These are phyloP conservation scores for Stephanodiscus minutulus DNA, from an alignment of 108 stramenopile genomes.

Conservation along the genomic window DNA sequence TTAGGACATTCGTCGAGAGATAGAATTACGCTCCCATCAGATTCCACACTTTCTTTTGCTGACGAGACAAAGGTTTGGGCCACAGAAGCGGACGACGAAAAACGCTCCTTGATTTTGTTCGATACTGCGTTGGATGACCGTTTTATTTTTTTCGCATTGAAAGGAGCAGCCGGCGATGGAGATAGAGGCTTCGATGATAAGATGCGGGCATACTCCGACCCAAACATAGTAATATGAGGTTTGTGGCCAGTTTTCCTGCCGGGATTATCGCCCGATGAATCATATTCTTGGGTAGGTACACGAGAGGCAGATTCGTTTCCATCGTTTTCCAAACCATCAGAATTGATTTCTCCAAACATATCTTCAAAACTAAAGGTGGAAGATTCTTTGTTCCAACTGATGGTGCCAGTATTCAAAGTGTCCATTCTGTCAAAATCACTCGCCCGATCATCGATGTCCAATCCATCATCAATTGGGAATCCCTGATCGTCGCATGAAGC, in stretches of 20 bases:
- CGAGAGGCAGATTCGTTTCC: neutral
- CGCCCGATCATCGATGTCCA: neutral
- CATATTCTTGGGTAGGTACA: conserved; percentile 4
- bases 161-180: conserved; percentile 3
- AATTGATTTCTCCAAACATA: neutral
- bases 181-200: conserved; percentile 57
- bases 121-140: conserved; percentile 24
- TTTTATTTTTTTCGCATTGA: neutral
- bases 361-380: conserved; percentile 12
- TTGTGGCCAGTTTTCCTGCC: conserved; percentile 6
- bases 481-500: neutral
- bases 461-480: neutral
- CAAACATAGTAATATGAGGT: conserved; percentile 77
- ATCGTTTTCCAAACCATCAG: neutral
- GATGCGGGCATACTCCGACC: conserved; percentile 84
- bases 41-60: conserved; percentile 26
- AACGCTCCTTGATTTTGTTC: conserved; percentile 33
- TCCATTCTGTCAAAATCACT: neutral
- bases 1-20: conserved; percentile 65
- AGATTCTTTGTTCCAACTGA: neutral
- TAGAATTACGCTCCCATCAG: conserved; percentile 13
- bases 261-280: conserved; percentile 5
- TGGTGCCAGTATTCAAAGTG: conserved; percentile 4
- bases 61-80: conserved; percentile 5
- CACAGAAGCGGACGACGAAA: conserved; percentile 22